Evolutionary conservation across 305 asterid species (phyloP).

Genomic region (Fraxinus greggii): DNA sequence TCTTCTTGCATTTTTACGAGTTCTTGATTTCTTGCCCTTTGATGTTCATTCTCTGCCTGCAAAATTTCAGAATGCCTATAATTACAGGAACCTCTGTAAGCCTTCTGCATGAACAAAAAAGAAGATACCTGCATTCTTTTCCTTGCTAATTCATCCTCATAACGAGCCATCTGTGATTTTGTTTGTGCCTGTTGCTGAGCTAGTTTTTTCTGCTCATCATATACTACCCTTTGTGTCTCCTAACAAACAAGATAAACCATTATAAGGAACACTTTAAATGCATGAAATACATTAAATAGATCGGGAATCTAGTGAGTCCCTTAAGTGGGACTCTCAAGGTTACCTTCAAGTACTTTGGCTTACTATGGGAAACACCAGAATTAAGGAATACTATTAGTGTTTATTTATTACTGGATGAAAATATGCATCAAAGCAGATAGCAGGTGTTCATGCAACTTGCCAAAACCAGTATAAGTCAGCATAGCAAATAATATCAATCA

Average conservation of each 20-base stretch:
- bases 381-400: not conserved
- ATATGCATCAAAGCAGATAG: not conserved
- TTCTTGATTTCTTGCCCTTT: constrained; percentile 87
- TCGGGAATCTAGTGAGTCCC: not conserved
- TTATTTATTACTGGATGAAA: not conserved
- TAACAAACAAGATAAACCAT: constrained; percentile 32
- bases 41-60: constrained; percentile 94
- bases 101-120: constrained; percentile 11
- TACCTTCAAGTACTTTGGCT: not conserved
- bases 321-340: not conserved
- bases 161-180: constrained; percentile 88
- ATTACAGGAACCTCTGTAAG: not conserved
- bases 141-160: constrained; percentile 91
- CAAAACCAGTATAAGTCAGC: not conserved
- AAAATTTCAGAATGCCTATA: constrained; percentile 8
- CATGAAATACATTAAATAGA: not conserved
- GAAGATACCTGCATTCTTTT: constrained; percentile 80
- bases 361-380: not conserved
- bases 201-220: constrained; percentile 90
- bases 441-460: not conserved
- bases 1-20: constrained; percentile 96
- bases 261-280: not conserved
- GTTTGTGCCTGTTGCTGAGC: constrained; percentile 88
- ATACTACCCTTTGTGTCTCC: constrained; percentile 84
- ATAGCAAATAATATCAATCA: not conserved